These are phyloP conservation scores for Ogataea henricii DNA, from an alignment of 805 yeast species.

Conservation along the genomic window DNA sequence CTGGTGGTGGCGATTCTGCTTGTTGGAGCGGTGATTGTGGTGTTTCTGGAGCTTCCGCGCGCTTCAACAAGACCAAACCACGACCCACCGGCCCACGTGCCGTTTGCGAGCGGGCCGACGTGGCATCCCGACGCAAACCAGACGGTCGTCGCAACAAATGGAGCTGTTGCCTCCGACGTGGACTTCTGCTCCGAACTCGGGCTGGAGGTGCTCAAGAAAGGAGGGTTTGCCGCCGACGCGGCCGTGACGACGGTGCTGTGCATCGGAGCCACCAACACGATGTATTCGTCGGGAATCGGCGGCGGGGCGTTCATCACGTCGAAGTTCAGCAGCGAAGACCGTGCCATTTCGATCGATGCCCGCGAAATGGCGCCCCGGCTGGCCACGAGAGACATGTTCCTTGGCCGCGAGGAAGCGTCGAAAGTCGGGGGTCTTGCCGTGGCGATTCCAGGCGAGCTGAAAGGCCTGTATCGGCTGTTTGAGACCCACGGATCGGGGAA, in stretches of 20 bases:
- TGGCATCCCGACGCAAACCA: constrained; percentile 43
- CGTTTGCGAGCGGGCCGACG: constrained; percentile 39
- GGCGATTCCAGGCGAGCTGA: constrained; percentile 89
- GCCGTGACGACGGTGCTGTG: constrained; percentile 87
- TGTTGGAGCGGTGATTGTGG: neutral
- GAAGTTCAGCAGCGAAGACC: constrained; percentile 39
- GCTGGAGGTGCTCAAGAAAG: constrained; percentile 48
- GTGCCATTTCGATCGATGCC: constrained; percentile 72
- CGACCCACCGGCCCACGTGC: constrained; percentile 33
- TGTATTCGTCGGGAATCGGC: constrained; percentile 90
- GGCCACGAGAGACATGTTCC: constrained; percentile 67
- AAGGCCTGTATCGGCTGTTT: constrained; percentile 71
- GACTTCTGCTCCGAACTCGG: constrained; percentile 67
- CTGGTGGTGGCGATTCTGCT: neutral
- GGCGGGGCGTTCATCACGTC: constrained; percentile 84
- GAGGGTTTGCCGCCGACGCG: constrained; percentile 92
- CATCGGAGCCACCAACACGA: constrained; percentile 79
- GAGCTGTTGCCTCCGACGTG: constrained; percentile 70
- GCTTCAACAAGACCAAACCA: neutral
- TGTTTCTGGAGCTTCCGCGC: neutral
- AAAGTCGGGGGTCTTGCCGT: constrained; percentile 85
- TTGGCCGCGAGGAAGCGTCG: constrained; percentile 47
- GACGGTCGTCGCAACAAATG: constrained; percentile 44
- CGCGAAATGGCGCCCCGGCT: constrained; percentile 81
- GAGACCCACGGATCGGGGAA: constrained; percentile 68